Percentiles rank a stretch among this genome's conserved stretches.
These are phyloP conservation scores for Pestalotiopsis sp. DNA, from an alignment of 2,329 filamentous ascomycete species.

Conservation along the genomic window DNA sequence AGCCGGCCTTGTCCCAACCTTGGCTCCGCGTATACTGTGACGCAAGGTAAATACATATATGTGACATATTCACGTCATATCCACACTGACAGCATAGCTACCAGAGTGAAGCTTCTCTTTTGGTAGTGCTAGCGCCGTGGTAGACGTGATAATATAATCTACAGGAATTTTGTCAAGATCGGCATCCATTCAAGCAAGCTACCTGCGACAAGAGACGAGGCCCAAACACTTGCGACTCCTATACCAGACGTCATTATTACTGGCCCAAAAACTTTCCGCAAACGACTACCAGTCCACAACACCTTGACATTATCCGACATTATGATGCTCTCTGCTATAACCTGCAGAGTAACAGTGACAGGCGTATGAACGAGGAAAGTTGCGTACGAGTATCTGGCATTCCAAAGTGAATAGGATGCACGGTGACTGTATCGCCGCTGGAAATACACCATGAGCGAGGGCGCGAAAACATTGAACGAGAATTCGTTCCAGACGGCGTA, in stretches of 20 bases:
- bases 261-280: background rate
- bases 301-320: background rate
- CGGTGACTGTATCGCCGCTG: background rate
- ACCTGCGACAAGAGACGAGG: background rate
- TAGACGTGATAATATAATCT: too few relatives aligned
- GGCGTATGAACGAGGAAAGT: conserved; percentile 14
- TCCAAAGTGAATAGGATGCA: background rate
- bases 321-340: conserved; percentile 4
- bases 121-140: too few relatives aligned
- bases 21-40: too few relatives aligned
- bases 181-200: conserved; percentile 5
- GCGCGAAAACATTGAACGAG: conserved; percentile 19
- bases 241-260: background rate
- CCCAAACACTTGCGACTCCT: background rate
- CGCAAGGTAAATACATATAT: too few relatives aligned
- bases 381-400: conserved; percentile 15
- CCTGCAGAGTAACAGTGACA: background rate
- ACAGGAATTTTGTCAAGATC: background rate
- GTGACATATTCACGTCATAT: too few relatives aligned
- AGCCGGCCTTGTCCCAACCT: too few relatives aligned
- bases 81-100: too few relatives aligned
- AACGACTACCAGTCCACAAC: background rate
- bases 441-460: conserved; percentile 12
- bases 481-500: conserved; percentile 25
- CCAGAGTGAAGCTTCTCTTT: too few relatives aligned